These are phyloP conservation scores for Choiromyces venosus DNA, from an alignment of 495 filamentous ascomycete genomes.

Conservation along the genomic window DNA sequence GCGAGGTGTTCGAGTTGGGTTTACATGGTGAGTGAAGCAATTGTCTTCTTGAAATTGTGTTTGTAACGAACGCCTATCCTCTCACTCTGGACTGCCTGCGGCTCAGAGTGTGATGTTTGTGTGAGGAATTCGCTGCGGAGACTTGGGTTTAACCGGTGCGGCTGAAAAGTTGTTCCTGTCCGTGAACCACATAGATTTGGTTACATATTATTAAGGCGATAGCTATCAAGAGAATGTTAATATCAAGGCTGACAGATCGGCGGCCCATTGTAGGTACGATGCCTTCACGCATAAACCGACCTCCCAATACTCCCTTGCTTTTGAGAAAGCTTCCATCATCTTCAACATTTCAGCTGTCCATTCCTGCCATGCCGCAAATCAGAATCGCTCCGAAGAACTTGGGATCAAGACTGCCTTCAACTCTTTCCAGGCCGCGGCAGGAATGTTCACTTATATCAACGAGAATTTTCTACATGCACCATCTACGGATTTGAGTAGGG, in stretches of 20 bases:
- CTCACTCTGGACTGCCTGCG: not conserved
- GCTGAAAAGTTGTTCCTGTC: not conserved
- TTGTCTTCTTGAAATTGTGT: slow-evolving; percentile 8
- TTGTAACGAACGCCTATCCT: not conserved
- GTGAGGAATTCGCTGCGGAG: not conserved
- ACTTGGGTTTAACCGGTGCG: not conserved
- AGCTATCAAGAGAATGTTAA: slow-evolving; percentile 1
- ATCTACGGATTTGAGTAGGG: slow-evolving; percentile 85
- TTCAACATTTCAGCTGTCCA: slow-evolving; percentile 98
- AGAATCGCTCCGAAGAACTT: slow-evolving; percentile 82
- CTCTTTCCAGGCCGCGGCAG: slow-evolving; percentile 94
- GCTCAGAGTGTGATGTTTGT: not conserved
- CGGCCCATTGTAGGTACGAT: slow-evolving; percentile 67
- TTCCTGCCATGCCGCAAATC: slow-evolving; percentile 90
- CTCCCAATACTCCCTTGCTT: slow-evolving; percentile 90
- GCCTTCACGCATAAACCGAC: slow-evolving; percentile 96
- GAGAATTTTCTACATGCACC: slow-evolving; percentile 98
- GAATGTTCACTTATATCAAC: slow-evolving; percentile 99
- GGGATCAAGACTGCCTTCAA: slow-evolving; percentile 96
- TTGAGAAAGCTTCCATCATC: slow-evolving; percentile 97
- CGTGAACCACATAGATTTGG: not conserved
- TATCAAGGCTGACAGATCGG: slow-evolving; percentile 18
- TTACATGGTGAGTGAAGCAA: slow-evolving; percentile 72
- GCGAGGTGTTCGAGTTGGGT: slow-evolving; percentile 96
- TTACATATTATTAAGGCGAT: not conserved